Conservation (phyloP, 2,329 filamentous ascomycete genomes). For the Orbilia blumenaviensis region DNA sequence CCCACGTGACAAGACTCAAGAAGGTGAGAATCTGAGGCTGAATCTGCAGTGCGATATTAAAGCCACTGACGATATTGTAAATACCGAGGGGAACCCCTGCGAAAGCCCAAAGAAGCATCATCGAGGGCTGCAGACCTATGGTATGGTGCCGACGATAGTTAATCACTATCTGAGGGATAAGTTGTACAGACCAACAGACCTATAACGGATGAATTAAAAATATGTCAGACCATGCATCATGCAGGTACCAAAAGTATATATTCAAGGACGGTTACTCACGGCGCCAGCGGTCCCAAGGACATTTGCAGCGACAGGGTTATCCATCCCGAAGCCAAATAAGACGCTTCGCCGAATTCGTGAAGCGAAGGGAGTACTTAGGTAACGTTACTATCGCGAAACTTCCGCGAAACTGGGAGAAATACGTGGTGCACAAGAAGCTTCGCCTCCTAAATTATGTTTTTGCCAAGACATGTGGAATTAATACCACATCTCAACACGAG, state of each 20-base stretch:
- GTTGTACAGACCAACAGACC: slow-evolving; percentile 74
- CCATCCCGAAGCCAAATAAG: slow-evolving; percentile 62
- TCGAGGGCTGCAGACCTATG: slow-evolving; percentile 71
- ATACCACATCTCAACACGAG: no score
- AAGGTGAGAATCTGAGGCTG: slow-evolving; percentile 64
- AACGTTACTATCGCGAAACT: no score
- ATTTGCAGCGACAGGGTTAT: slow-evolving; percentile 68
- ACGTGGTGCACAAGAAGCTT: no score
- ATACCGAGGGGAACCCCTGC: slow-evolving; percentile 73
- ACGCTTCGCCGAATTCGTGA: no score
- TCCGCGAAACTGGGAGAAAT: no score
- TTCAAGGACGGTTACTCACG: slow-evolving; percentile 60
- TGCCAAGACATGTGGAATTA: no score
- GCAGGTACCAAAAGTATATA: not conserved
- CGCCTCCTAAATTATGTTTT: no score
- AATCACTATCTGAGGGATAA: slow-evolving; percentile 75
- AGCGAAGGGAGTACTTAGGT: no score
- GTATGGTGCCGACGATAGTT: slow-evolving; percentile 74
- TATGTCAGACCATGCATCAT: no score
- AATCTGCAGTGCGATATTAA: slow-evolving; percentile 63
- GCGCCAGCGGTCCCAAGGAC: slow-evolving; percentile 70
- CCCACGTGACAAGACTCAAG: slow-evolving; percentile 63
- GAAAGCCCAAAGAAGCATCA: slow-evolving; percentile 77
- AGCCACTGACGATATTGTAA: slow-evolving; percentile 63
- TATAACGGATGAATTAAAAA: slow-evolving; percentile 21